Conservation (phyloP, 306 rosid genomes). For the Cicer bijugum region DNA sequence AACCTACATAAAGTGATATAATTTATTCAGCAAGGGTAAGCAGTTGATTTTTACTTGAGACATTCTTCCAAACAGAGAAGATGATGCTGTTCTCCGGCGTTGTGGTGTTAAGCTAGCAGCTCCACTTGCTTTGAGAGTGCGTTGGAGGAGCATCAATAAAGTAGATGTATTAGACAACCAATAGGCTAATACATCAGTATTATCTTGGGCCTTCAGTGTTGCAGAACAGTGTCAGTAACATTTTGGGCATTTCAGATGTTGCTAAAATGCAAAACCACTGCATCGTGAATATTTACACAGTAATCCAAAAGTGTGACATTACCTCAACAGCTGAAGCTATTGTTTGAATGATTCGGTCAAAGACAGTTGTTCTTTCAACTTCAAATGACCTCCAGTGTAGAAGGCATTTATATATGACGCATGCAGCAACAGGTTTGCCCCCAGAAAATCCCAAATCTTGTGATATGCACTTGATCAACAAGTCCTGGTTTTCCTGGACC, state of each 20-base stretch:
- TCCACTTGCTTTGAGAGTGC: slow-evolving; percentile 98
- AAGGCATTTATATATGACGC: slow-evolving; percentile 95
- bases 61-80: slow-evolving; percentile 99
- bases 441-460: slow-evolving; percentile 97
- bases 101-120: slow-evolving; percentile 99
- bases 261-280: slow-evolving; percentile 40
- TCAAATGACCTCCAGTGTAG: slow-evolving; percentile 99
- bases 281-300: slow-evolving; percentile 33
- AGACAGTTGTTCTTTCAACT: slow-evolving; percentile 95
- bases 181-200: slow-evolving; percentile 83
- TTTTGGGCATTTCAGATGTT: slow-evolving; percentile 31
- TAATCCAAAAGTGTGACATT: slow-evolving; percentile 40
- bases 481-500: slow-evolving; percentile 95
- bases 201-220: slow-evolving; percentile 79
- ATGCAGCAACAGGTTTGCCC: slow-evolving; percentile 94
- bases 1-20: slow-evolving; percentile 22
- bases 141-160: slow-evolving; percentile 91
- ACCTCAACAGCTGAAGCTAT: slow-evolving; percentile 98
- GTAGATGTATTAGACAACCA: slow-evolving; percentile 99
- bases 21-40: slow-evolving; percentile 37
- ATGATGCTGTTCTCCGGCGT: slow-evolving; percentile 87
- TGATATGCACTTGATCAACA: slow-evolving; percentile 82
- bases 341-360: slow-evolving; percentile 93
- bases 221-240: slow-evolving; percentile 45
- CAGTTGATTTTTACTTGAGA: slow-evolving; percentile 75